These are phyloP conservation scores for Penicillium freii DNA, from an alignment of 2,329 filamentous ascomycete genomes.

Conservation along the genomic window DNA sequence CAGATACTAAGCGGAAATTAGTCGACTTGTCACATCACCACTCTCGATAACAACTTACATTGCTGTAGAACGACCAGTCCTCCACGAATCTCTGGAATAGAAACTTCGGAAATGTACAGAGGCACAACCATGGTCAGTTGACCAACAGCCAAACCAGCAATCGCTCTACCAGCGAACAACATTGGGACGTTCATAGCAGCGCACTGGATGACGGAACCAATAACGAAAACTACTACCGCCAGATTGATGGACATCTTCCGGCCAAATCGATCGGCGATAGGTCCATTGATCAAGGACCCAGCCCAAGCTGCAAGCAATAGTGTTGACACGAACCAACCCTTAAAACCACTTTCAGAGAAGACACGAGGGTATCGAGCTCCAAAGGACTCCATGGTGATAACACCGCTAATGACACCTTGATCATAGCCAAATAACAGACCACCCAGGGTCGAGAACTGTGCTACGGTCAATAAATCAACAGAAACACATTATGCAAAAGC, in stretches of 20 bases:
- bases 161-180: conserved; percentile 47
- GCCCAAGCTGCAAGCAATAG: conserved; percentile 51
- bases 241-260: conserved; percentile 53
- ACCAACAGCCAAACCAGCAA: conserved; percentile 48
- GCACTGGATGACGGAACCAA: conserved; percentile 51
- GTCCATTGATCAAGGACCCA: conserved; percentile 49
- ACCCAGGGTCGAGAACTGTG: conserved; percentile 43
- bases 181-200: conserved; percentile 42
- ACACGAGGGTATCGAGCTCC: conserved; percentile 42
- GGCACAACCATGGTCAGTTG: conserved; percentile 50
- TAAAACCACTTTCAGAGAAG: conserved; percentile 47
- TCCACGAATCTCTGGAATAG: conserved; percentile 39
- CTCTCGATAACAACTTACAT: conserved; percentile 23
- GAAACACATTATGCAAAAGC: not conserved
- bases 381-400: conserved; percentile 50
- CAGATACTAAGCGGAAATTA: conserved; percentile 43
- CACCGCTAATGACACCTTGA: conserved; percentile 51
- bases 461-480: not conserved
- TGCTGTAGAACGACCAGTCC: conserved; percentile 41
- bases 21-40: not conserved
- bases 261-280: conserved; percentile 52
- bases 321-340: conserved; percentile 55
- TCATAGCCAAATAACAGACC: conserved; percentile 52
- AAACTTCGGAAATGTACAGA: conserved; percentile 55
- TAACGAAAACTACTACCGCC: conserved; percentile 52